Evolutionary conservation across 176 grass and related monocot species (phyloP), one percentile per base, ranked within the genome.

Genomic region (Paspalum notatum): DNA sequence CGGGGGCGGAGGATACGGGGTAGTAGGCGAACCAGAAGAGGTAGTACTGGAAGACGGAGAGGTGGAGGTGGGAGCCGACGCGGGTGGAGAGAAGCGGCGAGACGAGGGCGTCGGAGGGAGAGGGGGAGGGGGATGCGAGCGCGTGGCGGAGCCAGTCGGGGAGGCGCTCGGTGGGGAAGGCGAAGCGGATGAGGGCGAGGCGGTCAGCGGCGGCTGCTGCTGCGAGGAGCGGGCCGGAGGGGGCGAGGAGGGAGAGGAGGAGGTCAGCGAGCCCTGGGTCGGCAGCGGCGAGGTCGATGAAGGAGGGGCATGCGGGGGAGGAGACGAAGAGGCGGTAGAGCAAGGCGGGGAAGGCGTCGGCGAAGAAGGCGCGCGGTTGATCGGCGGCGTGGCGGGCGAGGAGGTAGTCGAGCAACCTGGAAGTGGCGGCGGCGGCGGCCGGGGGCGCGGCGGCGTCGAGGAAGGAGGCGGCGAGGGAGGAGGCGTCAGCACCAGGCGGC

Each of bases 11-110:
- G 0, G 80, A 90, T 56, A 99, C 87, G 12, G 89, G 90, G 57
- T 90, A 85, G 62, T 95, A 99, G n/a, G 92, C 92, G 78, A 95
- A 99, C 96, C 96, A 99, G 74, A 99, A 99, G 68, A 99, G 82
- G 85, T 91, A 93, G 77, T 99, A 99, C 73, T 99, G 88, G 52
- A 95, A 85, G 25, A 93, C 84, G 17, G 90, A 91, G 65, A 99
- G 89, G 63, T 95, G 90, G 16, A 99, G 74, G 54, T 91, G 82
- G 76, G 82, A 66, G 80, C 80, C 86, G 65, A 95, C 78, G 62
- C 90, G 82, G 15, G 79, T 50, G 2, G 72, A 76, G 40, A 95
- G 87, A 40, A 99, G 84, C 57, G 88, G 88, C 68, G 88, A 93
- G 39, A 87, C 25, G 52, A 79, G 68, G 65, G 82, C 21, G 25